Evolutionary conservation across 2,329 filamentous ascomycete genomes (phyloP), one percentile per base, ranked within the genome.

Genomic region (Colletotrichum eremochloae): DNA sequence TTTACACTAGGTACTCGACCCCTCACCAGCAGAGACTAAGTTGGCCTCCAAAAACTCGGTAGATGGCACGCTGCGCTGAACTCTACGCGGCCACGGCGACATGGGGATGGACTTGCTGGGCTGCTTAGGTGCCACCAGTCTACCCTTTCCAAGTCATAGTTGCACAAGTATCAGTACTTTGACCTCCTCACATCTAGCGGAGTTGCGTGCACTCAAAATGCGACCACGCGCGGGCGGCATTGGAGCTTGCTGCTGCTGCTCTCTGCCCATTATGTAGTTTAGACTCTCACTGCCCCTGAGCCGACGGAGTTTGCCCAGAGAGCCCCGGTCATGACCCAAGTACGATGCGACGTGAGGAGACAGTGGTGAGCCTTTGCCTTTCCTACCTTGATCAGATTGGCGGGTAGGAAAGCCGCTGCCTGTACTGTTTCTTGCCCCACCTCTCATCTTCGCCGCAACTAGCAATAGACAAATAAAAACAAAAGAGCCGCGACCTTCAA

Each of bases 141-240:
- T 48, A 44, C 58, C 44, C 63, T 46, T n/a, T 60, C 48, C 67
- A 58, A 70, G 58, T 53, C 53, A 50, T 55, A 18, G 67, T 62
- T 42, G 42, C 68, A 61, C 38, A 71, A 61, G 70, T 72, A 72
- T 71, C 70, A 61, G 55, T 71, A 72, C 70, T 61, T 72, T 44
- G 40, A 36, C 46, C 42, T 38, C 44, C 18, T 31, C 50, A 46
- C 42, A 52, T 38, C 58, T 52, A 64, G 58, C 55, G 53, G 33
- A 63, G 36, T 24, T 63, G 66, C 66, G 55, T 9, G 46, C 66
- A 63, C 67, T 57, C 52, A 14, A 57, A 66, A 69, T 72, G 67
- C 67, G 44, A 61, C 67, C 33, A 52, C 57, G 33, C 56, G 50
- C 64, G 50, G 55, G 52, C 65, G 56, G 52, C 58, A 50, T 68